phyloP scores from a whole-genome alignment of 2,329 filamentous ascomycete genomes.

The Phaeosphaeria sp. region DNA sequence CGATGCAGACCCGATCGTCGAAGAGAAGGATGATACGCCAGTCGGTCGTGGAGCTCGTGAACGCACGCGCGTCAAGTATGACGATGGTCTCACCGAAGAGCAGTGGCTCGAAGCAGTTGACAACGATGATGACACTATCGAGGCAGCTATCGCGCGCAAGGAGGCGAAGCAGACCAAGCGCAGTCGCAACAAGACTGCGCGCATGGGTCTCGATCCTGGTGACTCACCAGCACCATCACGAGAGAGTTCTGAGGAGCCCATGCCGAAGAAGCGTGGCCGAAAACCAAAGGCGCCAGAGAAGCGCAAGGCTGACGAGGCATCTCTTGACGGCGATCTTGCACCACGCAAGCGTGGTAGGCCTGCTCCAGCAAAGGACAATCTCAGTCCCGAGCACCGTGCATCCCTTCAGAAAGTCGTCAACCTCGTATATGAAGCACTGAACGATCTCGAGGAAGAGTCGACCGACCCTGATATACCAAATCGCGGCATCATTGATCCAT shows the following conservation, averaged over 20 bases:
- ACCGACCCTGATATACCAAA: constrained; percentile 64
- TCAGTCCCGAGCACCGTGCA: constrained; percentile 73
- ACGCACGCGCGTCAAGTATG: constrained; percentile 91
- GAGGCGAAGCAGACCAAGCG: constrained; percentile 83
- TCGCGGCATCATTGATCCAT: constrained; percentile 89
- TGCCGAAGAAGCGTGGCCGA: constrained; percentile 80
- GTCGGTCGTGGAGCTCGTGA: constrained; percentile 92
- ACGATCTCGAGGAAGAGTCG: constrained; percentile 83
- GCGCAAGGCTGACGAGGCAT: constrained; percentile 80
- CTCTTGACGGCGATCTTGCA: constrained; percentile 68
- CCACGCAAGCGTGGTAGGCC: constrained; percentile 71
- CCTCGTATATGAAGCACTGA: constrained; percentile 77
- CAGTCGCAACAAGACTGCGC: constrained; percentile 76
- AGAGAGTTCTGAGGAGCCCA: constrained; percentile 81
- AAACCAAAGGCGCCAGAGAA: constrained; percentile 80
- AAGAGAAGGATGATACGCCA: constrained; percentile 75
- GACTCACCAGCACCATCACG: constrained; percentile 80
- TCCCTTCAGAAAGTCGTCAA: constrained; percentile 82
- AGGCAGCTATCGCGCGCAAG: constrained; percentile 90
- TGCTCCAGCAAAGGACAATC: constrained; percentile 69
- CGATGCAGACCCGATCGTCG: constrained; percentile 80
- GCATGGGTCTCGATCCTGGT: constrained; percentile 58
- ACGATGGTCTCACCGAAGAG: constrained; percentile 96
- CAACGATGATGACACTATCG: constrained; percentile 92
- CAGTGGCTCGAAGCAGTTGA: constrained; percentile 99